These are phyloP conservation scores for Eimeria tenella DNA, from an alignment of 169 alveolate genomes.

Conservation along the genomic window DNA sequence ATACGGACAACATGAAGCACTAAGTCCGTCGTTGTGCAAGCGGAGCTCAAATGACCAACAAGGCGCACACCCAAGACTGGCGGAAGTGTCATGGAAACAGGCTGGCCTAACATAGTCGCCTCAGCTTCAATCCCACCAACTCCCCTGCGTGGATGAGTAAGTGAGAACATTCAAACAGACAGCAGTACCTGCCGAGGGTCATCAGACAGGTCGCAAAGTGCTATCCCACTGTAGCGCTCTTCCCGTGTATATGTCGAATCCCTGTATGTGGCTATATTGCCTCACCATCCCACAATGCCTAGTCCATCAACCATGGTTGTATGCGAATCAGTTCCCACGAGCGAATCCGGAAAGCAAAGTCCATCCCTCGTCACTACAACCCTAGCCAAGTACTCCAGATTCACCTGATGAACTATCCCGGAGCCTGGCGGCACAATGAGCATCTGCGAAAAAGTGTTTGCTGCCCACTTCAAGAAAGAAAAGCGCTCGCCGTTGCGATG, in stretches of 20 bases:
- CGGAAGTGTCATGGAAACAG: slow-evolving; percentile 97
- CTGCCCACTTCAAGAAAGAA: slow-evolving; percentile 97
- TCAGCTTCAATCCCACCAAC: slow-evolving; percentile 99
- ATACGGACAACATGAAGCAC: slow-evolving; percentile 87
- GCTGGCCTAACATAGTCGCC: slow-evolving; percentile 98
- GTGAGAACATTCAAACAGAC: neutral
- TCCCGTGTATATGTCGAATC: no score
- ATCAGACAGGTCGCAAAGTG: no score
- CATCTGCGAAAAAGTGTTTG: slow-evolving; percentile 95
- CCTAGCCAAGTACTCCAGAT: slow-evolving; percentile 92
- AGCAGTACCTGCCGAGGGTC: no score
- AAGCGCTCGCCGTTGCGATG: slow-evolving; percentile 95
- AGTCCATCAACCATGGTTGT: slow-evolving; percentile 98
- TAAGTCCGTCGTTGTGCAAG: slow-evolving; percentile 95
- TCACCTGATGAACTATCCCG: slow-evolving; percentile 97
- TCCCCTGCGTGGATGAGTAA: slow-evolving; percentile 91
- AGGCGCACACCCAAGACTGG: slow-evolving; percentile 97
- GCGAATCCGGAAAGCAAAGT: slow-evolving; percentile 78
- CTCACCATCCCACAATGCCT: slow-evolving; percentile 94
- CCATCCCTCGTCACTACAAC: slow-evolving; percentile 85
- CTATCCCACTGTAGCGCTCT: no score
- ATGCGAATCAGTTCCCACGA: slow-evolving; percentile 98
- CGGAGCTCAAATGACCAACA: slow-evolving; percentile 91
- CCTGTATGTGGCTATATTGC: neutral
- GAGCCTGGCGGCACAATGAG: slow-evolving; percentile 98